Base-by-base conservation (phyloP, 1,284 basidiomycete genomes). In the Phlebopus sp. region DNA sequence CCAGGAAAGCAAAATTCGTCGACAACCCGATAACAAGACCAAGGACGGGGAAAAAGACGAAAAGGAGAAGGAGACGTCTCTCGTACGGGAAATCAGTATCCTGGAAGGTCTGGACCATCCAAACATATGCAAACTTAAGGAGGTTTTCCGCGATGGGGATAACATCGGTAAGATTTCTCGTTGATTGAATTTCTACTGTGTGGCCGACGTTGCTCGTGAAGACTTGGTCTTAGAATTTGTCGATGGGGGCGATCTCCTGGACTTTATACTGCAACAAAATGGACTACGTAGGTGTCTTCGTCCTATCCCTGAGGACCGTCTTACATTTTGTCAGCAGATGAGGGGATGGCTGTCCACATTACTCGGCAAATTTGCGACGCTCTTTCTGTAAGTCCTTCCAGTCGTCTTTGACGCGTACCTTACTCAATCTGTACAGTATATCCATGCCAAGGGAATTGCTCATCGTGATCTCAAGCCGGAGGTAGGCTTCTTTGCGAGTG, bases 381-480 rank as follows among this genome's bases (percentile, higher is more conserved):
- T 0, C 68, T 88, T 29, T 69, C 82, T 15, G 84, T 86, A 63
- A 56, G 78, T 66, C 27, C 39, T 23, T 15, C 2, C 31, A 13
- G 17, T 5, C n/a, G 31, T 37, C 44, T 37, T 9, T 38, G 14
- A 35, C 17, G 25, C 27, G 37, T 7, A 36, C 35, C 48, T 53
- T n/a, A 53, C 23, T n/a, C 30, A 31, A 59, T 13, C 48, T 35
- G 17, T 41, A 5, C 50, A 88, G 83, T 92, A 91, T 60, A 82
- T 90, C 36, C 90, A 92, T 58, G 71, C 69, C 18, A 72, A 79
- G 58, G 84, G 81, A 19, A 81, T 97, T 39, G 81, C 91, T 0
- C 93, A 97, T 69, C 86, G 94, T 30, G 93, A 97, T 68, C 72
- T 97, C 38, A 96, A 97, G 67, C 93, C 93, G 1, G 94, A 96